A percentile compares a stretch with the other conserved stretches of the same genome.
Conservation (phyloP, 306 rosid genomes). For the Dryas octopetala region DNA sequence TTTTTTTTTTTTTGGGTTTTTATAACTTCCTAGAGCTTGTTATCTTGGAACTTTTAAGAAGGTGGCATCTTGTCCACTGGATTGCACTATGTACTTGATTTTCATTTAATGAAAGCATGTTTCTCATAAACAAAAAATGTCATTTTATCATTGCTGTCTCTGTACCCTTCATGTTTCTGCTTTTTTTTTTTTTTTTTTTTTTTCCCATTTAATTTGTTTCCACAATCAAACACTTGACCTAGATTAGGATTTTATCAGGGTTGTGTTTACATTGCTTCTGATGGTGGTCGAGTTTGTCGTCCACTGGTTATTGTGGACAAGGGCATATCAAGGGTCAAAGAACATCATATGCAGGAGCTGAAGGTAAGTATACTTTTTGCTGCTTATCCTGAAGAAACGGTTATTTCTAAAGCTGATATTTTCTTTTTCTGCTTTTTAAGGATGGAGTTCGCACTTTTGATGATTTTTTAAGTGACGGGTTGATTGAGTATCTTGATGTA, state of each 20-base stretch:
- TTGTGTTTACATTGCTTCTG: conserved; percentile 92
- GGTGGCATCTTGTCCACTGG: too few relatives aligned
- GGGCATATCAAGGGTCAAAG: conserved; percentile 80
- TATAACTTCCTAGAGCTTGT: too few relatives aligned
- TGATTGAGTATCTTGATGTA: conserved; percentile 95
- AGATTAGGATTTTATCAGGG: conserved; percentile 29
- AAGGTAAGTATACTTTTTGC: conserved; percentile 40
- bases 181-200: background rate
- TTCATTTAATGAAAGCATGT: too few relatives aligned
- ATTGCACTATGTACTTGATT: too few relatives aligned
- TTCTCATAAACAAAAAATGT: background rate
- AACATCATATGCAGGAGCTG: conserved; percentile 91
- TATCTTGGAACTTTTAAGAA: too few relatives aligned
- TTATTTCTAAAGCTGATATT: background rate
- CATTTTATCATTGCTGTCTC: background rate
- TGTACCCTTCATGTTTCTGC: background rate
- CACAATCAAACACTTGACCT: background rate
- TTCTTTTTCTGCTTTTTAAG: conserved; percentile 41
- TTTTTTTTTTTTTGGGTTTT: too few relatives aligned
- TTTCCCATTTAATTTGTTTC: background rate
- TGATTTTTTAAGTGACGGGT: conserved; percentile 81
- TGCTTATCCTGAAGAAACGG: conserved; percentile 14
- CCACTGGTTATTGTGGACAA: conserved; percentile 93
- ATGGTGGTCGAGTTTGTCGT: conserved; percentile 98
- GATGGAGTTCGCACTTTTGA: conserved; percentile 84